Percentiles rank a stretch among this genome's conserved stretches.
Conservation (phyloP, 306 rosid species). For the Inga oerstediana region DNA sequence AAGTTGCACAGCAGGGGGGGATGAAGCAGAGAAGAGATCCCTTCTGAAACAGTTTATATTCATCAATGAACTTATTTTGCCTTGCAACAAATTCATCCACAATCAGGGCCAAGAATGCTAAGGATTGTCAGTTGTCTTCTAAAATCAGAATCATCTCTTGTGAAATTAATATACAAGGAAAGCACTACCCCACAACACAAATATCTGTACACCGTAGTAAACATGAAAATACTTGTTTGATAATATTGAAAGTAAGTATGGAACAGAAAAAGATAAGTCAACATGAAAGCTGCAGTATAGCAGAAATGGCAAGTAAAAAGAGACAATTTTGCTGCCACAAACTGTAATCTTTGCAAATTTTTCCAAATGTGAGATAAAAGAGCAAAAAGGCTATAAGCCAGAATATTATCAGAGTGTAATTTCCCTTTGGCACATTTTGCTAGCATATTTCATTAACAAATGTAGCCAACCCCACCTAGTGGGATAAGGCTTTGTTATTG, state of each 20-base stretch:
- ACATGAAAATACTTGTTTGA: constrained; percentile 16
- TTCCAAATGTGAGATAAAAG: background rate
- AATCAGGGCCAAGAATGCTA: constrained; percentile 27
- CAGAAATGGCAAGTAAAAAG: background rate
- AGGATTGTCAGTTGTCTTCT: too few relatives aligned
- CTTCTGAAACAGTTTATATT: constrained; percentile 57
- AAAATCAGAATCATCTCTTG: too few relatives aligned
- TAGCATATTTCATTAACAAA: background rate
- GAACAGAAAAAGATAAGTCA: background rate
- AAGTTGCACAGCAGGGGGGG: constrained; percentile 55
- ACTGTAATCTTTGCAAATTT: background rate
- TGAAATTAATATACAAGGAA: too few relatives aligned
- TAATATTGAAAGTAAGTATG: background rate
- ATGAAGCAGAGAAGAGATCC: constrained; percentile 53
- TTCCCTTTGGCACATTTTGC: constrained; percentile 1
- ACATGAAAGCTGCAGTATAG: background rate
- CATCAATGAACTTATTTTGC: constrained; percentile 40
- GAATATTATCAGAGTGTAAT: background rate
- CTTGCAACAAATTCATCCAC: constrained; percentile 42
- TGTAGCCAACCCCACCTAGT: too few relatives aligned
- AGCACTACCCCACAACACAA: background rate
- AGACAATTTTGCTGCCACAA: too few relatives aligned
- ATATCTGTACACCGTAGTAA: constrained; percentile 9
- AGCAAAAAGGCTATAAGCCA: background rate
- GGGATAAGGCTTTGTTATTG: too few relatives aligned